Base-by-base conservation (phyloP, 495 filamentous ascomycete genomes). In the Penicillium turbatum region DNA sequence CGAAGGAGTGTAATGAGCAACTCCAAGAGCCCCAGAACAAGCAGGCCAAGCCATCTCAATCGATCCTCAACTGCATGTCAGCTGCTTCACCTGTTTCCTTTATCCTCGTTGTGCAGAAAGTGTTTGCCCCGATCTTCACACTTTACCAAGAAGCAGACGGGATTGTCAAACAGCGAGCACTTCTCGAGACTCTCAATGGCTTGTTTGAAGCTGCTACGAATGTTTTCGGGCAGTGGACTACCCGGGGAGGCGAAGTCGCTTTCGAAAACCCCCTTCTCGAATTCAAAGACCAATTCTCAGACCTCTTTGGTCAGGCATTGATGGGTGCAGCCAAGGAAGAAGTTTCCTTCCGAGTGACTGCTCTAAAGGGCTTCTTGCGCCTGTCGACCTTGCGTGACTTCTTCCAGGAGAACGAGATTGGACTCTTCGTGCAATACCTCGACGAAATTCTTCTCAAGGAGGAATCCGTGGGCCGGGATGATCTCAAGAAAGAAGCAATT, bases 21-120 rank as follows among this genome's bases (percentile, higher is more conserved):
- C 66, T 90, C 4, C 81, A 84, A 55, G 86, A 89, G 55, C 85
- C 86, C n/a, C 86, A 87, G 51, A 84, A 86, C 29, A 89, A 88
- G 64, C 83, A 90, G 61, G 86, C 86, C 9, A 82, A 84, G 65
- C 84, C 86, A 12, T 75, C 82, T 5, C 83, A 85, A 11, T 76
- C 81, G 42, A 86, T 90, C 13, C 62, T 90, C 16, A 71, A 76
- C 10, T 75, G 75, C 12, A 56, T 86, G 11, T 79, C 82, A 5
- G 70, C 72, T 29, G 77, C 82, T 15, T 83, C 81, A n/a, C 63
- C 72, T 0, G 63, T 72, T n/a, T 72, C 82, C 0, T 81, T 82
- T 37, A 72, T 74, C 24, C 68, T 84, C 21, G 62, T 86, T 27
- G 65, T 84, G 1, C 77, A 79, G 58, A 74, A 75, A 12, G 70